A percentile compares a stretch with the other conserved stretches of the same genome.
Evolutionary conservation across 1,284 basidiomycete genomes (phyloP).

Genomic region (Cutaneotrichosporon spelunceum): DNA sequence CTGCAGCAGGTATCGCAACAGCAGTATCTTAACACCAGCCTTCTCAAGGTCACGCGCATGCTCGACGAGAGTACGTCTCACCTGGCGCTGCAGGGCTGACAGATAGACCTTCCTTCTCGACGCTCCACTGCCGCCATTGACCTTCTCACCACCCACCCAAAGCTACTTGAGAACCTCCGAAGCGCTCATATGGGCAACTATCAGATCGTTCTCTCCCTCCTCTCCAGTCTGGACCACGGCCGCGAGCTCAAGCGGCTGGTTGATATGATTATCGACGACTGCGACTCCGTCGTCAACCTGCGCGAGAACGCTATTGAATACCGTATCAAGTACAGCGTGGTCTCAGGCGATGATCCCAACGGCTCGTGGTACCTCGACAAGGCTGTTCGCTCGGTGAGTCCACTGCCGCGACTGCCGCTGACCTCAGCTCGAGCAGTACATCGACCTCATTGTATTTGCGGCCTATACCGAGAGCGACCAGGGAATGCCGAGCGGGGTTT

Average conservation of each 20-base stretch:
- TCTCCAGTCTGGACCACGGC: conserved; percentile 84
- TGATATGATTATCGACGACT: conserved; percentile 81
- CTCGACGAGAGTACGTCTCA: conserved; percentile 58
- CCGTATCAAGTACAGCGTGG: conserved; percentile 78
- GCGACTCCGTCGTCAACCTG: conserved; percentile 84
- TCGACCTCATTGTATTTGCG: conserved; percentile 92
- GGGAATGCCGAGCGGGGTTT: conserved; percentile 62
- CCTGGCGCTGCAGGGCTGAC: neutral
- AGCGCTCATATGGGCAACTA: conserved; percentile 87
- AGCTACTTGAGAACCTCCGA: conserved; percentile 75
- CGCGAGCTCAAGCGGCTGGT: conserved; percentile 76
- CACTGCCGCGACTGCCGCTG: neutral
- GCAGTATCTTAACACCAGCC: conserved; percentile 74
- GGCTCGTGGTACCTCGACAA: conserved; percentile 49
- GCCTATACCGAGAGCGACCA: conserved; percentile 75
- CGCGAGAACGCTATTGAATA: conserved; percentile 81
- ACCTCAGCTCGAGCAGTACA: conserved; percentile 60
- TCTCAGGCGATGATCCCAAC: conserved; percentile 65
- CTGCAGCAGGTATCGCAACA: conserved; percentile 69
- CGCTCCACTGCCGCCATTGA: conserved; percentile 67
- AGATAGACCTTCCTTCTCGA: conserved; percentile 46
- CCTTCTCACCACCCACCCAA: conserved; percentile 72
- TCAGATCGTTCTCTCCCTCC: conserved; percentile 78
- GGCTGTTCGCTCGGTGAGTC: conserved; percentile 51
- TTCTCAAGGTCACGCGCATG: conserved; percentile 78